Percentiles rank a stretch among this genome's conserved stretches.
phyloP scores from a whole-genome alignment of 2,329 filamentous ascomycete species.

The Scytalidium lignicola region DNA sequence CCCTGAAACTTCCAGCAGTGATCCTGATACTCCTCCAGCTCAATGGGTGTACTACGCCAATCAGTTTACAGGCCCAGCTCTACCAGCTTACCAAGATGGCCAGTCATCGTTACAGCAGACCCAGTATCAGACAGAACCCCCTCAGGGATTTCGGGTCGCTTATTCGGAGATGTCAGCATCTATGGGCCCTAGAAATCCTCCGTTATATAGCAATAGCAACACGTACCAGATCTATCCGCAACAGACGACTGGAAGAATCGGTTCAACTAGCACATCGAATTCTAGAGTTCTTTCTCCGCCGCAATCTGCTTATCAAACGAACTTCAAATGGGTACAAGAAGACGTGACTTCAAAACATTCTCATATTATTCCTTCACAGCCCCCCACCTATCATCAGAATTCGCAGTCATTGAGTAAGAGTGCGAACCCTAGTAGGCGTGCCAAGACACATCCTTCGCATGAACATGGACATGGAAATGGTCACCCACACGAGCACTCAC shows the following conservation, averaged over 20 bases:
- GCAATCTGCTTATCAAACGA: neutral
- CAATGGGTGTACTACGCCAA: neutral
- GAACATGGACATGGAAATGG: neutral
- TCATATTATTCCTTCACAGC: neutral
- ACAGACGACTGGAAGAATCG: neutral
- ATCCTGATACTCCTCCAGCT: neutral
- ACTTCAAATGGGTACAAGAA: neutral
- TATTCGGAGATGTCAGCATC: neutral
- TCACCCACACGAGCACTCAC: neutral
- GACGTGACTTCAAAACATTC: neutral
- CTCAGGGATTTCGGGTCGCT: neutral
- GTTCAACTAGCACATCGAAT: neutral
- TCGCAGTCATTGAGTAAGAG: neutral
- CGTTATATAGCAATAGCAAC: neutral
- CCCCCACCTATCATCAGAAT: neutral
- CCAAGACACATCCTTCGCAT: neutral
- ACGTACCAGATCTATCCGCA: neutral
- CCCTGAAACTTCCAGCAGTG: neutral
- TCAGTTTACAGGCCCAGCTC: neutral
- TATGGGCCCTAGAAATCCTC: neutral
- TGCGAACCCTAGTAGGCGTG: neutral
- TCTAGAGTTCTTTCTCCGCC: neutral
- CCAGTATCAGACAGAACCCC: neutral
- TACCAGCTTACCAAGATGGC: neutral
- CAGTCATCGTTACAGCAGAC: neutral